Evolutionary conservation across 2,329 filamentous ascomycete species (phyloP), one percentile per base, ranked within the genome.

Genomic region (Botrytis paeoniae): DNA sequence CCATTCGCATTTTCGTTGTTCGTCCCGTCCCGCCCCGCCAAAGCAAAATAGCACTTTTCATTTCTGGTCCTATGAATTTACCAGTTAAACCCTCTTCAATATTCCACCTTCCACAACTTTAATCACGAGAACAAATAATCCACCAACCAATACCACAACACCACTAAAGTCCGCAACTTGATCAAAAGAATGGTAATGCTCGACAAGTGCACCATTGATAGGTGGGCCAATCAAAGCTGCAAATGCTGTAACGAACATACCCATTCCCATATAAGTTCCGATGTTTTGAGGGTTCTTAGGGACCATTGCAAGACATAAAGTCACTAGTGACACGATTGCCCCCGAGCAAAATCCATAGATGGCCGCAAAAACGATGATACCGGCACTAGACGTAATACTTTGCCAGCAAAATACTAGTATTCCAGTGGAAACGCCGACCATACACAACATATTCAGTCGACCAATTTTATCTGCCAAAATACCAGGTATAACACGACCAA

Each of bases 141-240:
- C 75, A 22, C 78, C 78, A 18, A 68, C 51, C 43, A 79, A 41
- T n/a, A 78, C 75, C 39, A 79, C 20, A 12, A 76, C 65, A 4
- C 77, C 79, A 73, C 78, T 79, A 39, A 80, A 78, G 25, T 73
- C 76, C 12, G 73, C 70, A 41, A 76, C 75, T 70, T 79, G 69
- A 35, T 74, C 43, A 54, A 75, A 80, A 4, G 89, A 89, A 48
- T 85, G 75, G 76, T 87, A 85, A 3, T 82, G 81, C 16, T 80
- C 81, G 14, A 91, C 89, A 22, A 91, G 84, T 18, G 87, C 88
- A 14, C 91, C 91, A 10, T 86, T 90, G 75, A 93, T 91, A 0
- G 92, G 92, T 37, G 86, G 88, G 0, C 91, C 89, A 0, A 89
- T 89, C 63, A 95, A 82, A 2, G 88, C 89, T 5, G 89, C 91